Evolutionary conservation across 2,329 filamentous ascomycete genomes (phyloP), one percentile per base, ranked within the genome.

Genomic region (Daldinia sp.): DNA sequence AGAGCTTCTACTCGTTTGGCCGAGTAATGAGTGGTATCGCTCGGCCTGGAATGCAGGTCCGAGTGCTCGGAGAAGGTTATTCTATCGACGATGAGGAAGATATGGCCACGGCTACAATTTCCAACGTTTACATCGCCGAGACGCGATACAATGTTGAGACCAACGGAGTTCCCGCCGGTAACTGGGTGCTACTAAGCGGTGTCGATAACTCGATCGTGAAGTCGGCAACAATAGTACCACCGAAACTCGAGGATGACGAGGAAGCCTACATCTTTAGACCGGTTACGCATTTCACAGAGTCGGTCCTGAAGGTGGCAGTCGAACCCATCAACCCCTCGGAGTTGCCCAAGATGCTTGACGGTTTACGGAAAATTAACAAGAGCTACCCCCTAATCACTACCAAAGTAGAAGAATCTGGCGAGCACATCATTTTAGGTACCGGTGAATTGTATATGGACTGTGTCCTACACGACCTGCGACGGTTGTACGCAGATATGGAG

Each of bases 371-470:
- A 75, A 91, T 99, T 78, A 97, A 97, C 83, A 99, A 99, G 78
- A 96, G 92, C 72, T 99, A 98, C 72, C 95, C 95, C 27, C 85
- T 99, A 23, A 92, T 98, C 71, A 92, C 91, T 10, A 99, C 95
- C 3, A 98, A 98, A 77, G 95, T 99, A 3, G 95, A 99, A 76
- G 95, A 99, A 78, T 97, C 93, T 1, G 95, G 95, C 51, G 95
- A 99, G 78, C 95, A 99, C 75, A 90, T 99, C 68, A 85, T 99
- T 47, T 86, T 99, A 3, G 95, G 95, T 21, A 99, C 95, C 0
- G 95, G 95, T 63, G 95, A 99, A 77, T 83, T 99, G n/a, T 99
- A 99, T 81, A 98, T 99, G 94, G 95, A 99, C 77, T 99, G 95
- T 73, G 94, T 99, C 3, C 84, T 99, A 45, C 95, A 99, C 77